Evolutionary conservation across 192 early-diverging fungal genomes (phyloP), one percentile per base, ranked within the genome.

Genomic region (Cetraspora pellucida): DNA sequence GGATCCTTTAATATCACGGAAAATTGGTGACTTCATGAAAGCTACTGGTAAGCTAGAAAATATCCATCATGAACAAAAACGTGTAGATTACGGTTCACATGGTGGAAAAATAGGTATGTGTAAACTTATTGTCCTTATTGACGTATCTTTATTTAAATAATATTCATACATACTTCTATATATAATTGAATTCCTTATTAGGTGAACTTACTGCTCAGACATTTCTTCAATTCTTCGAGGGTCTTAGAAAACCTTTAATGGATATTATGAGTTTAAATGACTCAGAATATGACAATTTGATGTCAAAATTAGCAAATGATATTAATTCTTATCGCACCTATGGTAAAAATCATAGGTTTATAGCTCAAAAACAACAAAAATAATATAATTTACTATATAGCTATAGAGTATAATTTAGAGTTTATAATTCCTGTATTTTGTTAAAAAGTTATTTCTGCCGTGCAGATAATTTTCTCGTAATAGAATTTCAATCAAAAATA

Each of bases 241-340:
- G 50, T 54, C 13, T 54, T 13, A 14, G 50, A 19, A 54, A 54
- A 54, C 50, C 50, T 4, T 19, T 54, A 54, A 54, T 19, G 50
- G 50, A 54, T 54, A 54, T 54, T n/a, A 54, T 54, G 50, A 54
- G 19, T 54, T 19, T 54, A 54, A 54, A 54, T 54, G 50, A 54
- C 50, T n/a, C 13, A 54, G 50, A n/a, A 13, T 54, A 19, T n/a
- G 50, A 54, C 5, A 54, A 13, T 19, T 13, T 54, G 16, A 19
- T 54, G 50, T 19, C 13, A 54, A 11, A 54, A 54, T 13, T 54
- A 10, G 50, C 11, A 54, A 54, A n/a, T 19, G 50, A 54, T 16
- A 54, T 54, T 54, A 54, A 54, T 54, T 54, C 5, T n/a, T 54
- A 54, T 13, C 50, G 19, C 11, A 54, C 50, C 5, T 54, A 54